Conservation (phyloP, 148 eudicot genomes). For the Amaranthus hypochondriacus region DNA sequence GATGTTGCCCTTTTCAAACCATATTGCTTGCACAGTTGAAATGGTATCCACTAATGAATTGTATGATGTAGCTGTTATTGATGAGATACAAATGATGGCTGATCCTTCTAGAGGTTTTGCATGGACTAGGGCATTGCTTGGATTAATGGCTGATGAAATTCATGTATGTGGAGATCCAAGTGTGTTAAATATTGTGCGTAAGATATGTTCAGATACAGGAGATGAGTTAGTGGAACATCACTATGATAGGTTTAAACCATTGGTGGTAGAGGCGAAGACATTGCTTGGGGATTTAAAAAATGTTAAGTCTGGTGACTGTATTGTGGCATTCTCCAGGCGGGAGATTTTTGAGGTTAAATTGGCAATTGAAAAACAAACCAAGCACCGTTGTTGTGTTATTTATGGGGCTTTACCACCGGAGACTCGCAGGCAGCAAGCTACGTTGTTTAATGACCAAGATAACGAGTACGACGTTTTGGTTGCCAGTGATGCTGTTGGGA, state of each 20-base stretch:
- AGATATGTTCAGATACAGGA: conserved; percentile 78
- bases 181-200: conserved; percentile 70
- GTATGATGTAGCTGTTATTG: conserved; percentile 92
- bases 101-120: conserved; percentile 79
- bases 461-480: conserved; percentile 86
- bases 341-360: conserved; percentile 95
- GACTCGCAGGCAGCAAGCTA: conserved; percentile 92
- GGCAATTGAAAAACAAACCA: conserved; percentile 83
- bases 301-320: conserved; percentile 88
- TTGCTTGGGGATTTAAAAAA: conserved; percentile 75
- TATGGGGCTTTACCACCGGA: conserved; percentile 99
- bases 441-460: conserved; percentile 70
- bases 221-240: conserved; percentile 79
- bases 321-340: conserved; percentile 96
- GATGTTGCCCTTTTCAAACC: conserved; percentile 71
- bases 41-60: conserved; percentile 84
- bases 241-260: conserved; percentile 81
- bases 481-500: conserved; percentile 99
- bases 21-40: conserved; percentile 92
- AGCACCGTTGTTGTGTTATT: conserved; percentile 90
- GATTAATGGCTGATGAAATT: conserved; percentile 93
- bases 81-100: conserved; percentile 97
- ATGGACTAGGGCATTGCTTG: conserved; percentile 94
- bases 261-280: conserved; percentile 96
- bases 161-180: conserved; percentile 98